A percentile compares a stretch with the other conserved stretches of the same genome.
Evolutionary conservation across 2,329 filamentous ascomycete genomes (phyloP).

Genomic region (Alternaria metachromatica): DNA sequence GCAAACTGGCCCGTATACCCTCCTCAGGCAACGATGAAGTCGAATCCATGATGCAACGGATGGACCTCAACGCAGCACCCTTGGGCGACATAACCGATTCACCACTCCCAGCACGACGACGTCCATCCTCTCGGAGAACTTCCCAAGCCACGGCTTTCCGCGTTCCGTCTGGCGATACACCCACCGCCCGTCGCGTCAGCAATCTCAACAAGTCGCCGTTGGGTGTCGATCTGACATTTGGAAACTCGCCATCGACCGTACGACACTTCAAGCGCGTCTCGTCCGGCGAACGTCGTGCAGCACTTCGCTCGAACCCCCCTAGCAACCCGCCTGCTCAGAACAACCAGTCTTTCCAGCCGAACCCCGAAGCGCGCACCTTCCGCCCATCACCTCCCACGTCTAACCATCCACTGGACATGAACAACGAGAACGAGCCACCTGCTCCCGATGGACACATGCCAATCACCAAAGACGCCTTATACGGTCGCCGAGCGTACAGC

Average conservation of each 20-base stretch:
- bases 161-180: conserved; percentile 45
- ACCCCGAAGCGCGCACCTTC: conserved; percentile 47
- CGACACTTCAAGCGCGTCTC: conserved; percentile 90
- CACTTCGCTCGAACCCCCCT: conserved; percentile 41
- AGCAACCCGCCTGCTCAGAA: conserved; percentile 14
- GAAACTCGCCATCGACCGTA: conserved; percentile 90
- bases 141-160: conserved; percentile 50
- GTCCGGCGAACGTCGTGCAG: conserved; percentile 57
- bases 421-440: conserved; percentile 69
- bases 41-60: conserved; percentile 48
- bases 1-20: conserved; percentile 56
- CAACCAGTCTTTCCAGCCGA: conserved; percentile 41
- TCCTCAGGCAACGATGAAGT: conserved; percentile 46
- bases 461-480: conserved; percentile 75
- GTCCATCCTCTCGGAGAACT: conserved; percentile 43
- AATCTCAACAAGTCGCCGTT: conserved; percentile 71
- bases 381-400: conserved; percentile 45
- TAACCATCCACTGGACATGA: conserved; percentile 36
- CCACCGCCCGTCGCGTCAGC: conserved; percentile 55
- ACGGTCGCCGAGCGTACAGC: conserved; percentile 81
- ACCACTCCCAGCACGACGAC: conserved; percentile 36
- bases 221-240: conserved; percentile 89
- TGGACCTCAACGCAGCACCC: conserved; percentile 55
- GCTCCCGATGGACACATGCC: conserved; percentile 59
- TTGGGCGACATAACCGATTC: conserved; percentile 50